Conservation (phyloP, 2,329 filamentous ascomycete species). For the Gliomastix tumulicola region DNA sequence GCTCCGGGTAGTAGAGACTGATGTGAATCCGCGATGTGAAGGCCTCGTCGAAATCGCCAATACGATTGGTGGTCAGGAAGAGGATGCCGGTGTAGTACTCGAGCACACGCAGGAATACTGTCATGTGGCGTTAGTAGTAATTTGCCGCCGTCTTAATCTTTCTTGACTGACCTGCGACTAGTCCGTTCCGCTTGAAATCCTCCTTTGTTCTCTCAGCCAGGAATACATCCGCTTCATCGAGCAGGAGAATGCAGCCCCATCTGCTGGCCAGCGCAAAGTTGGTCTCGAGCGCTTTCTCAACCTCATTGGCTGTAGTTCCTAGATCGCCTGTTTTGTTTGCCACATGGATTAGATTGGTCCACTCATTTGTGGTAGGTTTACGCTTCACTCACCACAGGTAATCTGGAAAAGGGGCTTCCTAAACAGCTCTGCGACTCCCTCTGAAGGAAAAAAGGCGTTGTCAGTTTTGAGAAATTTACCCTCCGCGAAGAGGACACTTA, state of each 20-base stretch:
- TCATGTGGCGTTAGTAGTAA: no score
- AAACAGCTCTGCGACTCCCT: no score
- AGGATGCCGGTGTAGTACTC: constrained; percentile 44
- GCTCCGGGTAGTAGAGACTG: constrained; percentile 35
- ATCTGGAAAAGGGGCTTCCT: constrained; percentile 45
- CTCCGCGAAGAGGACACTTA: no score
- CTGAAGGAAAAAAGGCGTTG: no score
- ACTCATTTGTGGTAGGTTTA: no score
- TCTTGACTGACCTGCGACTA: no score
- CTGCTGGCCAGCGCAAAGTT: constrained; percentile 26
- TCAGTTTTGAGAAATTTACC: no score
- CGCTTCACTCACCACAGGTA: no score
- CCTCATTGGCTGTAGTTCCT: constrained; percentile 23
- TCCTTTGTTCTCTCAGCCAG: constrained; percentile 75
- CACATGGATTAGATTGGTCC: no score
- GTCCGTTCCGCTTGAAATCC: constrained; percentile 76
- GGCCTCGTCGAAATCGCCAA: constrained; percentile 36
- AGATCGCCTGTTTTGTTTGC: no score
- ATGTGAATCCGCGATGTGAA: constrained; percentile 42
- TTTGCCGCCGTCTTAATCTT: no score
- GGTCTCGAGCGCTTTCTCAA: constrained; percentile 36
- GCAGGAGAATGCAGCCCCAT: constrained; percentile 77
- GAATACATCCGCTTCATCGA: constrained; percentile 82
- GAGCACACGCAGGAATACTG: constrained; percentile 39
- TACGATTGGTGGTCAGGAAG: constrained; percentile 44